phyloP scores from a whole-genome alignment of 148 eudicot genomes.

The Simmondsia chinensis region DNA sequence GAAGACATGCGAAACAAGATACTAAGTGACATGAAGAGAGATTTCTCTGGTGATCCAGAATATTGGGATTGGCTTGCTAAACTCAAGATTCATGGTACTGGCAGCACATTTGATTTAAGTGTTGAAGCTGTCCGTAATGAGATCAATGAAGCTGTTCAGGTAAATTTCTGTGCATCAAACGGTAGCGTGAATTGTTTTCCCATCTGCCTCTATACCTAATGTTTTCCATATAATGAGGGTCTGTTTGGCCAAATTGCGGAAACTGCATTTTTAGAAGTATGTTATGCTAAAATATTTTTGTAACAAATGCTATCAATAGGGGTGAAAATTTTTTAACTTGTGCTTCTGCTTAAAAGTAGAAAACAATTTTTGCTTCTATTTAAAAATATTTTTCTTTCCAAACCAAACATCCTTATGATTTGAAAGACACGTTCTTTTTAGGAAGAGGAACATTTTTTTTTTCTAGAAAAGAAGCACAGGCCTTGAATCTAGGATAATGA shows the following conservation, averaged over 20 bases:
- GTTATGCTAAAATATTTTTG: no score
- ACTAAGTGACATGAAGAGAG: constrained; percentile 59
- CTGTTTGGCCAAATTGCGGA: no score
- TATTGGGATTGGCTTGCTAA: constrained; percentile 93
- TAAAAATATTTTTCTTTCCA: no score
- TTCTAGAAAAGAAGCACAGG: background rate
- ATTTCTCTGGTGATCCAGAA: constrained; percentile 49
- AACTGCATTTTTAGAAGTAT: no score
- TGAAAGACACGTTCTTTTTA: no score
- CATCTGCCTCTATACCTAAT: background rate
- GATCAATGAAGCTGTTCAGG: constrained; percentile 54
- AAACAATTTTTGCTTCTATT: no score
- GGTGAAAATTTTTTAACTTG: no score
- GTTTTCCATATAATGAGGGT: background rate
- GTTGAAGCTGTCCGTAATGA: constrained; percentile 22
- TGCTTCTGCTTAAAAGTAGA: no score
- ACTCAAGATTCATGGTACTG: constrained; percentile 19
- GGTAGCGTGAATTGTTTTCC: background rate
- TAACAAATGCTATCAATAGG: no score
- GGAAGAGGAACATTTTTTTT: no score
- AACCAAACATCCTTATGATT: no score
- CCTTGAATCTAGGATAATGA: background rate
- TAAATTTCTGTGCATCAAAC: no score
- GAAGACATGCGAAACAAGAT: constrained; percentile 64
- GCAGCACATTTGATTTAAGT: constrained; percentile 14